These are phyloP conservation scores for Zancudomyces culisetae DNA, from an alignment of 371 early-diverging fungal genomes.

Conservation along the genomic window DNA sequence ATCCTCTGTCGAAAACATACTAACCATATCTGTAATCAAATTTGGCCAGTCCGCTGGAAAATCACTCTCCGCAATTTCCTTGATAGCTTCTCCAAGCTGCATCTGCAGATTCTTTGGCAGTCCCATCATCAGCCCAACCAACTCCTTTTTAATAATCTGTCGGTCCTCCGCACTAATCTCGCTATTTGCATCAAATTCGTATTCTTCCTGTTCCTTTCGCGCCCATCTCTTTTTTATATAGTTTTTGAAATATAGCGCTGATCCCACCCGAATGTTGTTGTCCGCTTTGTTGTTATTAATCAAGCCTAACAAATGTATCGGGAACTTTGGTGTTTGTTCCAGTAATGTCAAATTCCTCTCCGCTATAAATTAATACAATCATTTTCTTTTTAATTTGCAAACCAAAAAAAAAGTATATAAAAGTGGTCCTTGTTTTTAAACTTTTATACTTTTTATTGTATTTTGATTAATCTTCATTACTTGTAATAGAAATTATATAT, in stretches of 20 bases:
- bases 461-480: conserved; percentile 5
- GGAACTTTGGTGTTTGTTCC: conserved; percentile 51
- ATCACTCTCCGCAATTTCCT: conserved; percentile 76
- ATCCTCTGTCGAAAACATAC: conserved; percentile 54
- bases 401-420: not conserved
- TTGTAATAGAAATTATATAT: no score
- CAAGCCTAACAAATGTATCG: conserved; percentile 47
- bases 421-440: not conserved
- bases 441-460: not conserved
- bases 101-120: conserved; percentile 61
- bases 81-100: conserved; percentile 79
- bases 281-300: conserved; percentile 35
- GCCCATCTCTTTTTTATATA: conserved; percentile 76
- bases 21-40: conserved; percentile 62
- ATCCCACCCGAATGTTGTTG: conserved; percentile 50
- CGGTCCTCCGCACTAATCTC: conserved; percentile 49
- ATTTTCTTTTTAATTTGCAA: not conserved
- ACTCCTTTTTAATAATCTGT: conserved; percentile 49
- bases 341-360: conserved; percentile 34
- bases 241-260: conserved; percentile 86
- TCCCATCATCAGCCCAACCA: conserved; percentile 70
- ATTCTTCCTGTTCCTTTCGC: conserved; percentile 25
- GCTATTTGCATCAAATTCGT: conserved; percentile 25
- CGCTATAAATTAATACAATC: conserved; percentile 28
- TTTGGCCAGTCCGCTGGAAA: conserved; percentile 75